phyloP scores from a whole-genome alignment of 345 rosid species.

The Sonneratia alba region DNA sequence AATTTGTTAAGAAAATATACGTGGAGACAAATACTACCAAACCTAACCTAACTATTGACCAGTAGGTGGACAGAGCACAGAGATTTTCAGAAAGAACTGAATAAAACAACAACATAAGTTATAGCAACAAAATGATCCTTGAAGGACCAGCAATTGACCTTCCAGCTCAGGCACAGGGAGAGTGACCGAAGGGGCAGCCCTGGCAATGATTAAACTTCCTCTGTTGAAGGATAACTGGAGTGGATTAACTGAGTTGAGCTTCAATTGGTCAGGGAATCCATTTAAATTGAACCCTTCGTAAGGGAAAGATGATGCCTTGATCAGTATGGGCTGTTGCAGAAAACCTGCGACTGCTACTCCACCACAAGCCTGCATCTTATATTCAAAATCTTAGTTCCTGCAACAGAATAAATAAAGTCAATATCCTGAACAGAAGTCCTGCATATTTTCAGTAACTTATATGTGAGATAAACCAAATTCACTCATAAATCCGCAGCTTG shows the following conservation, averaged over 20 bases:
- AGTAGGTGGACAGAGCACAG: background rate
- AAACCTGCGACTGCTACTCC: constrained; percentile 51
- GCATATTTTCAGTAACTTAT: background rate
- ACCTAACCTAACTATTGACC: background rate
- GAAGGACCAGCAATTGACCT: constrained; percentile 23
- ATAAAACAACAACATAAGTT: background rate
- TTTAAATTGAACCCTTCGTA: constrained; percentile 16
- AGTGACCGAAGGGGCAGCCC: constrained; percentile 46
- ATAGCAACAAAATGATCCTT: background rate
- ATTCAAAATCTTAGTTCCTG: background rate
- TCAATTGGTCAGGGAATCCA: constrained; percentile 33
- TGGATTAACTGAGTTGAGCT: constrained; percentile 31
- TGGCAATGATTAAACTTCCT: constrained; percentile 42
- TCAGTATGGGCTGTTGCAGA: constrained; percentile 41
- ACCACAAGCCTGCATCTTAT: constrained; percentile 39
- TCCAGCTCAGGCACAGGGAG: constrained; percentile 36
- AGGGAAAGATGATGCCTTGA: constrained; percentile 28
- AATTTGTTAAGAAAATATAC: background rate
- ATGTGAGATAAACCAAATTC: background rate
- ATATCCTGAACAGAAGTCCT: background rate
- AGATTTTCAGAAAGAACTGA: background rate
- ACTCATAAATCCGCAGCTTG: background rate
- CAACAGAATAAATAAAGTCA: background rate
- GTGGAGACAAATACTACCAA: background rate
- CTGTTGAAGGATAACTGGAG: constrained; percentile 24